Base-by-base conservation (phyloP, 495 filamentous ascomycete species). In the Trichoderma asperelloides region DNA sequence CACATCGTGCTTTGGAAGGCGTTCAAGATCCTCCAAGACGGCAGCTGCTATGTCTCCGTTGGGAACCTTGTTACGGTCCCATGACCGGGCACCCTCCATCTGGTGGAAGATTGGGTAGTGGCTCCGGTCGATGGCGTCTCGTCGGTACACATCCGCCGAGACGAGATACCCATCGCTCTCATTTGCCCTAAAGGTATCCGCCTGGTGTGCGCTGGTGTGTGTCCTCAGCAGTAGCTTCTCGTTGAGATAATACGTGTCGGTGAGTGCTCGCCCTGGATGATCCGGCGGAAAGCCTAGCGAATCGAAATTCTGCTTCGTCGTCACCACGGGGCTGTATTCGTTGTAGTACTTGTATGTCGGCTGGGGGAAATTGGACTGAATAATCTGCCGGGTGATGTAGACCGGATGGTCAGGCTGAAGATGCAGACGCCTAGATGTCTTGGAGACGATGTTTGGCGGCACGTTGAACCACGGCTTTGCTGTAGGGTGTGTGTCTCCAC, bases 91-190 rank as follows among this genome's bases (percentile, higher is more conserved):
- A 16, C 92, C 96, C 74, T 98, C 95, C 92, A 98, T 97, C 79
- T 98, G 95, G 78, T 98, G 96, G 77, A 98, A 98, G 67, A 97
- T 85, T 3, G 95, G 95, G 81, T 97, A 97, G 76, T 98, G 95
- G 70, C 86, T 91, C 65, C 91, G 87, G 75, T 98, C 95, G 72
- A 98, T 88, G 33, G 93, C 93, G 84, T 98, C 95, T 67, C 95
- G 85, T 25, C 95, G 87, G 78, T 98, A 98, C 15, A 98, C 95
- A 76, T 98, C 95, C n/a, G 93, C 96, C 68, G 88, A 88, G 71
- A 98, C 89, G 11, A 96, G 88, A 73, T 90, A 98, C 6, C 95
- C 95, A 41, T 88, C 84, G 70, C 85, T 89, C 60, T 82, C 79
- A 66, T 88, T 83, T n/a, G 82, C 84, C 51, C 87, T 82, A 79